phyloP scores from a whole-genome alignment of 2,329 filamentous ascomycete species.

The Neopestalotiopsis rosae region DNA sequence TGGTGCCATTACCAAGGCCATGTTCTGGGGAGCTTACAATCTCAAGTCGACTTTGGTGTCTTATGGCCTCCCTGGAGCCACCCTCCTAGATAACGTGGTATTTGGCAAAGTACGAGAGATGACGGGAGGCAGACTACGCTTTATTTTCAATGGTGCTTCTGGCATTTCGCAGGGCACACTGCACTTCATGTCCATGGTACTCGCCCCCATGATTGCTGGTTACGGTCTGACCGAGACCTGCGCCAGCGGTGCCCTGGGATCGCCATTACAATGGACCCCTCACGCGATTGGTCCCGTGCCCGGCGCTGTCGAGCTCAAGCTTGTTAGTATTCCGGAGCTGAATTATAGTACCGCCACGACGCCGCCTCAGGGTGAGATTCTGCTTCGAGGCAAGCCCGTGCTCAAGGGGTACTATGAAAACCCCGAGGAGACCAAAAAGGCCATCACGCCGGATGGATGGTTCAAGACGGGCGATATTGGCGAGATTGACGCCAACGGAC shows the following conservation, averaged over 20 bases:
- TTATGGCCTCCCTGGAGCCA: slow-evolving; percentile 68
- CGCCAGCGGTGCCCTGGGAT: slow-evolving; percentile 81
- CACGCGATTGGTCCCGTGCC: slow-evolving; percentile 79
- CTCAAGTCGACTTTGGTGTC: slow-evolving; percentile 64
- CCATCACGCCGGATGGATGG: slow-evolving; percentile 86
- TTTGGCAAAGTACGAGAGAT: slow-evolving; percentile 92
- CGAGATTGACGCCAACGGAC: slow-evolving; percentile 80
- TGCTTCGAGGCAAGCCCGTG: slow-evolving; percentile 80
- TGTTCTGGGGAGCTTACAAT: slow-evolving; percentile 75
- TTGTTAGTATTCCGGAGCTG: slow-evolving; percentile 89
- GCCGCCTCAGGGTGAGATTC: slow-evolving; percentile 90
- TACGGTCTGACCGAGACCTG: slow-evolving; percentile 96
- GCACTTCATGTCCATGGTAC: slow-evolving; percentile 87
- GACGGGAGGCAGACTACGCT: slow-evolving; percentile 85
- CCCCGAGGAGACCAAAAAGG: slow-evolving; percentile 80
- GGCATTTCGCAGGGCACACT: slow-evolving; percentile 88
- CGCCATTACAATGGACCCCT: slow-evolving; percentile 84
- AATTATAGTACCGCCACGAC: slow-evolving; percentile 78
- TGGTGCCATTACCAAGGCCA: slow-evolving; percentile 70
- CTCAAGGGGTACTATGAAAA: slow-evolving; percentile 83
- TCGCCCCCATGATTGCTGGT: slow-evolving; percentile 92
- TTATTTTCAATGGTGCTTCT: slow-evolving; percentile 93
- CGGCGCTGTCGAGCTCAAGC: slow-evolving; percentile 82
- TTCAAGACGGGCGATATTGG: slow-evolving; percentile 98
- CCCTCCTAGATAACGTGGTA: slow-evolving; percentile 78